A percentile compares a stretch with the other conserved stretches of the same genome.
Conservation (phyloP, 306 rosid species). For the Alnus rubra region DNA sequence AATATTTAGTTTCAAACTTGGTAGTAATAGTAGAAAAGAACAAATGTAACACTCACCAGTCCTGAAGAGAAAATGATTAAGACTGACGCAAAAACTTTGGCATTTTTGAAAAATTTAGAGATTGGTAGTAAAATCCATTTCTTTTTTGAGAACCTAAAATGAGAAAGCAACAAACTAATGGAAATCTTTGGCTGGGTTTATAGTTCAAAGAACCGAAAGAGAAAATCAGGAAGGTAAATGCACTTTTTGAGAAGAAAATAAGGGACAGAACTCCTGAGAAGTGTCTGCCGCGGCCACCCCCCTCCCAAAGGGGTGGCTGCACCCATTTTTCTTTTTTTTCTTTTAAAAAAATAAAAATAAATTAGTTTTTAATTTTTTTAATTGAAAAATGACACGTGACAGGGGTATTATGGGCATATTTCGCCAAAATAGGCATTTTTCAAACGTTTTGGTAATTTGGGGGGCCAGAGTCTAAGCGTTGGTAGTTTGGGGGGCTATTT, state of each 20-base stretch:
- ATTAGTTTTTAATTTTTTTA: too few species aligned
- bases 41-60: conserved; percentile 32
- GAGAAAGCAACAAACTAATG: conserved; percentile 15
- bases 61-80: conserved; percentile 34
- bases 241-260: conserved; percentile 1
- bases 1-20: conserved; percentile 17
- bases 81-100: conserved; percentile 20
- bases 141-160: conserved; percentile 10
- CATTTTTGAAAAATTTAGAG: conserved; percentile 29
- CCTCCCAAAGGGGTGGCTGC: too few species aligned
- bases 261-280: background rate
- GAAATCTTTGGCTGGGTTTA: conserved; percentile 5
- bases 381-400: too few species aligned
- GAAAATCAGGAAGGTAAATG: conserved; percentile 18
- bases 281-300: background rate
- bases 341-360: too few species aligned
- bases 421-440: too few species aligned
- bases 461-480: too few species aligned
- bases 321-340: too few species aligned
- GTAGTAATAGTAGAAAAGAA: conserved; percentile 33
- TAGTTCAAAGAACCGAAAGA: background rate
- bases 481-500: too few species aligned
- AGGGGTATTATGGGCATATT: too few species aligned
- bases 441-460: too few species aligned
- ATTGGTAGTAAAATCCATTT: conserved; percentile 8